These are phyloP conservation scores for Scleroderma citrinum DNA, from an alignment of 768 basidiomycete species.

Conservation along the genomic window DNA sequence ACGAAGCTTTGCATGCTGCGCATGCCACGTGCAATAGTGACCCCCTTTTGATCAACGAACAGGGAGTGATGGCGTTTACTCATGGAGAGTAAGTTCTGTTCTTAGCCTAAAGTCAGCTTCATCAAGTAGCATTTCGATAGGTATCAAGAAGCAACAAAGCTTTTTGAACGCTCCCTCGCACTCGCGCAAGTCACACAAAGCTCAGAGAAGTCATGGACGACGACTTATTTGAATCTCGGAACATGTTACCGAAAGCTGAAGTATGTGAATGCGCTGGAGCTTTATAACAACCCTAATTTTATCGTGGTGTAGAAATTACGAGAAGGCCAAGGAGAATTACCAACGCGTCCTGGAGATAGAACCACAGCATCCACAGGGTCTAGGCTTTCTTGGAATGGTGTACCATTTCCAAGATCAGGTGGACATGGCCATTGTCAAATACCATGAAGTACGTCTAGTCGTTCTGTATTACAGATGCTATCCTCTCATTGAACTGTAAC, in stretches of 20 bases:
- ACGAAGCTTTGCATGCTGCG: constrained; percentile 84
- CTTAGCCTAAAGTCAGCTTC: neutral
- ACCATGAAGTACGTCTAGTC: constrained; percentile 70
- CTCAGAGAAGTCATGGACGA: constrained; percentile 79
- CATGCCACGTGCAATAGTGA: constrained; percentile 79
- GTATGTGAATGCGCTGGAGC: constrained; percentile 36
- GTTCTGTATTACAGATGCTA: neutral
- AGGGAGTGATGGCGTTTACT: constrained; percentile 89
- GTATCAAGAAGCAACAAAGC: constrained; percentile 59
- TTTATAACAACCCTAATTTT: constrained; percentile 6
- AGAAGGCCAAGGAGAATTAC: constrained; percentile 71
- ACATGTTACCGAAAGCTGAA: constrained; percentile 79
- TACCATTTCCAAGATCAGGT: constrained; percentile 68
- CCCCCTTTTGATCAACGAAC: constrained; percentile 86
- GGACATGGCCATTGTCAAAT: constrained; percentile 80
- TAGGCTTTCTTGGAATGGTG: constrained; percentile 87
- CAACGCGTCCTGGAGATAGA: constrained; percentile 80
- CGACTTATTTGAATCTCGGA: constrained; percentile 89
- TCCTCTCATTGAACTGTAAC: constrained; percentile 1
- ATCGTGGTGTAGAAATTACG: constrained; percentile 34
- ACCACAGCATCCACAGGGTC: constrained; percentile 73
- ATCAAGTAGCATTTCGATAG: constrained; percentile 33
- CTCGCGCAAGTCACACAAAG: constrained; percentile 81
- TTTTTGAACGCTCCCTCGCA: constrained; percentile 74
- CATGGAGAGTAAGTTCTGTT: constrained; percentile 60